Evolutionary conservation across 768 basidiomycete genomes (phyloP).

Genomic region (Termitomyces sp.): DNA sequence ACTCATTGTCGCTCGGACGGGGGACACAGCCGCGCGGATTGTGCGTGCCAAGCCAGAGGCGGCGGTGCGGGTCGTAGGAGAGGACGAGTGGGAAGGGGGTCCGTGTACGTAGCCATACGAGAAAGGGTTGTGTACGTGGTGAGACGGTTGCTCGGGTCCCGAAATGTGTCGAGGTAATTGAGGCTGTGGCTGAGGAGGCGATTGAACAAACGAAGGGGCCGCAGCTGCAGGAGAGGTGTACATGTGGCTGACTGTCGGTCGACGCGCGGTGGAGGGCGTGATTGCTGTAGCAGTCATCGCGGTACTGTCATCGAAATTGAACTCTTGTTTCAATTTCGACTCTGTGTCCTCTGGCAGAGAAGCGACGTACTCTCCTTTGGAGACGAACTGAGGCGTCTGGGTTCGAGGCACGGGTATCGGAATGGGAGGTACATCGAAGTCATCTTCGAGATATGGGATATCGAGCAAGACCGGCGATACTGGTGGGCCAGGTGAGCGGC

Average conservation of each 20-base stretch:
- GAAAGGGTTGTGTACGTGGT: background rate
- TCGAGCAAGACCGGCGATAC: background rate
- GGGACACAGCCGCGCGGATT: background rate
- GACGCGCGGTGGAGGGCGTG: background rate
- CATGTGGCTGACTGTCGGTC: background rate
- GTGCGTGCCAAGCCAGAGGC: slow-evolving; percentile 2
- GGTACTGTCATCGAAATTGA: background rate
- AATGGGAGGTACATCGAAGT: slow-evolving; percentile 2
- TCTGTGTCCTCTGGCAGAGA: too few relatives aligned
- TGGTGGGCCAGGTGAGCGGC: background rate
- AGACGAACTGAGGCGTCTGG: slow-evolving; percentile 2
- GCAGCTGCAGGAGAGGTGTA: too few relatives aligned
- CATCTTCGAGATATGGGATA: background rate
- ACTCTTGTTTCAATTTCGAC: too few relatives aligned
- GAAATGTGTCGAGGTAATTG: too few relatives aligned
- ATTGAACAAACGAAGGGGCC: too few relatives aligned
- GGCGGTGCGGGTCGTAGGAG: too few relatives aligned
- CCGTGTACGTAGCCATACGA: background rate
- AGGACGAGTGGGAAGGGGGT: too few relatives aligned
- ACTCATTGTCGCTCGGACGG: background rate
- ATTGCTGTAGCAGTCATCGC: too few relatives aligned
- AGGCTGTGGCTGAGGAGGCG: too few relatives aligned
- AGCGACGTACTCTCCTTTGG: background rate
- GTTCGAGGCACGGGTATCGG: slow-evolving; percentile 9
- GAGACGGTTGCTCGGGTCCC: too few relatives aligned